Base-by-base conservation (phyloP, 2,329 filamentous ascomycete genomes). In the Akanthomyces muscarius region DNA sequence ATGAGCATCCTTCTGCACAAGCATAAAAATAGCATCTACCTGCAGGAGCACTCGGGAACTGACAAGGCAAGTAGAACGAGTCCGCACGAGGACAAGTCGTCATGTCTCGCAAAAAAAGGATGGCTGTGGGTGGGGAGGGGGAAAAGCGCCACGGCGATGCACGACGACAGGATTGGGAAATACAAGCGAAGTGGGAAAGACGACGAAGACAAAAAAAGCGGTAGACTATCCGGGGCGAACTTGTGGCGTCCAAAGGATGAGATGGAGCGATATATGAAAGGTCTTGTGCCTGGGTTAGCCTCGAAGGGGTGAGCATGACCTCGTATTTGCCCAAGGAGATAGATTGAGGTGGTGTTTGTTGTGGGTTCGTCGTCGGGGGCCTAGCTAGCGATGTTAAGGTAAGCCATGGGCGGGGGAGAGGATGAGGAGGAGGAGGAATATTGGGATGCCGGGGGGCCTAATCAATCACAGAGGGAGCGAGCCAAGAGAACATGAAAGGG, bases 301-400 rank as follows among this genome's bases (percentile, higher is more conserved):
- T 51, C 36, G 4, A 44, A 28, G 44, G n/a, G 36, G 57, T 30
- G 25, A 61, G 58, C 48, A 53, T 61, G 58, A 61, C 58, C 48
- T 61, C 58, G 58, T 53, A 61, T 53, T 30, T 59, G 11, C 4
- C n/a, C 33, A 47, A 33, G 36, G 45, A 23, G 13, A 25, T 28
- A n/a, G n/a, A n/a, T 14, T 7, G 25, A 18, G 16, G 36, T 59
- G 45, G 56, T 51, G 42, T 47, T 59, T 25, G 56, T 41, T 13
- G 47, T 60, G 47, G 45, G 25, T 36, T 60, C 47, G 38, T 42
- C 57, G 25, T 52, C 36, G 48, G 33, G 33, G 33, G 33, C 6
- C 7, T 38, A 25, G 48, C 48, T 61, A 53, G 25, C 28, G 36
- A 53, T 25, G 57, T 21, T 7, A 16, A 52, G 8, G 57, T 52